Evolutionary conservation across 2,329 filamentous ascomycete genomes (phyloP).

Genomic region (Neopestalotiopsis clavispora): DNA sequence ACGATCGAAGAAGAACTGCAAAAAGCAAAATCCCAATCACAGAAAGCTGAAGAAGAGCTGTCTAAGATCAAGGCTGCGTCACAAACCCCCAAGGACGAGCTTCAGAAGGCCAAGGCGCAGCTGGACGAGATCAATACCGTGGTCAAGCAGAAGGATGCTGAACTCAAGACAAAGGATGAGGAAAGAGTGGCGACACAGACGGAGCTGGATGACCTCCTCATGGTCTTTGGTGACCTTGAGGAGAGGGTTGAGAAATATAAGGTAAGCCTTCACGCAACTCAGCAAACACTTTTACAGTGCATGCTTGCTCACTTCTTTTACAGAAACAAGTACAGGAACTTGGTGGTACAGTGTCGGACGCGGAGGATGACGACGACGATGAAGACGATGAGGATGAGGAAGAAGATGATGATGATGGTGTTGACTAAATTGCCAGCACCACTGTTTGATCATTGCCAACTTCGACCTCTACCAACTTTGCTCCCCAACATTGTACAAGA

Average conservation of each 20-base stretch:
- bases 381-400: constrained; percentile 61
- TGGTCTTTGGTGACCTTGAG: constrained; percentile 81
- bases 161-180: constrained; percentile 55
- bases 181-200: constrained; percentile 69
- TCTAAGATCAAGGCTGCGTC: background rate
- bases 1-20: background rate
- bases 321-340: constrained; percentile 66
- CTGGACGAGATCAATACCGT: constrained; percentile 47
- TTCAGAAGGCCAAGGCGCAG: constrained; percentile 54
- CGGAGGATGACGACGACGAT: constrained; percentile 69
- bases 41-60: background rate
- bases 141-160: constrained; percentile 32
- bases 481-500: background rate
- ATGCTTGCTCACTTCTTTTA: constrained; percentile 24
- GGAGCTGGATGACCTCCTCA: constrained; percentile 80
- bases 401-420: constrained; percentile 38
- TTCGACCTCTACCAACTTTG: background rate
- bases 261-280: constrained; percentile 48
- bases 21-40: background rate
- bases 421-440: constrained; percentile 31
- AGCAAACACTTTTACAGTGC: background rate
- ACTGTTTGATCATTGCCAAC: background rate
- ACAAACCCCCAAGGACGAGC: constrained; percentile 50
- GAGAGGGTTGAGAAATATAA: constrained; percentile 79
- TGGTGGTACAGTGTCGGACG: constrained; percentile 76